phyloP scores from a whole-genome alignment of 2,329 filamentous ascomycete genomes.

The Zarea fungicola region DNA sequence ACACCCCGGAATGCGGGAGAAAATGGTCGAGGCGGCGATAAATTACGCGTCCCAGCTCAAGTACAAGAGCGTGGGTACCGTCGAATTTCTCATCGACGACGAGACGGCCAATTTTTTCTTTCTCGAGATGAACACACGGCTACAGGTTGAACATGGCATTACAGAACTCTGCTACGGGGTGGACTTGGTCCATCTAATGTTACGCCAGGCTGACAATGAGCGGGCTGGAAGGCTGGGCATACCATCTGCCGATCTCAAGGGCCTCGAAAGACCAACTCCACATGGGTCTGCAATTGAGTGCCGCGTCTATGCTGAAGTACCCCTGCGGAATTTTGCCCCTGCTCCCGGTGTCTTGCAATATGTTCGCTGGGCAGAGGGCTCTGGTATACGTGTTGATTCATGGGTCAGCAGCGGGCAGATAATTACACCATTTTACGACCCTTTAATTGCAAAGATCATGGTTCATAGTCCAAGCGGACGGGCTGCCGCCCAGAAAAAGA shows the following conservation, averaged over 20 bases:
- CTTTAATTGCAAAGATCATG: conserved; percentile 55
- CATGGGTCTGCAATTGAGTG: conserved; percentile 33
- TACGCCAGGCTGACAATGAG: conserved; percentile 27
- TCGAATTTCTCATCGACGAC: conserved; percentile 35
- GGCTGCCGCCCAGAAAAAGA: conserved; percentile 36
- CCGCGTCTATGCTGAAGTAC: conserved; percentile 44
- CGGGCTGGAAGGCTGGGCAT: background rate
- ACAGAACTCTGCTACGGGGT: conserved; percentile 73
- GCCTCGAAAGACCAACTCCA: conserved; percentile 12
- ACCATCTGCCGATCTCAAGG: background rate
- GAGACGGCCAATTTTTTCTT: conserved; percentile 33
- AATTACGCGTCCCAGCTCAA: conserved; percentile 4
- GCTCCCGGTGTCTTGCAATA: conserved; percentile 53
- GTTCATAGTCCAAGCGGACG: conserved; percentile 35
- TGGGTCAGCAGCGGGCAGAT: conserved; percentile 55
- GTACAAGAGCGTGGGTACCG: conserved; percentile 34
- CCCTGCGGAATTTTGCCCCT: conserved; percentile 52
- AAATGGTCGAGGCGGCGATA: background rate
- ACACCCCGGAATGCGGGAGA: background rate
- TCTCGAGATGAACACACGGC: conserved; percentile 38
- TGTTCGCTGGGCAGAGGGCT: conserved; percentile 47
- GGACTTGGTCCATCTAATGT: conserved; percentile 59
- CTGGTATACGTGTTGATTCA: conserved; percentile 53
- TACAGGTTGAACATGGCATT: conserved; percentile 41
- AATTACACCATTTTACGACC: conserved; percentile 54